A percentile compares a stretch with the other conserved stretches of the same genome.
Conservation (phyloP, 2,329 filamentous ascomycete species). For the Knoxdaviesia proteae region DNA sequence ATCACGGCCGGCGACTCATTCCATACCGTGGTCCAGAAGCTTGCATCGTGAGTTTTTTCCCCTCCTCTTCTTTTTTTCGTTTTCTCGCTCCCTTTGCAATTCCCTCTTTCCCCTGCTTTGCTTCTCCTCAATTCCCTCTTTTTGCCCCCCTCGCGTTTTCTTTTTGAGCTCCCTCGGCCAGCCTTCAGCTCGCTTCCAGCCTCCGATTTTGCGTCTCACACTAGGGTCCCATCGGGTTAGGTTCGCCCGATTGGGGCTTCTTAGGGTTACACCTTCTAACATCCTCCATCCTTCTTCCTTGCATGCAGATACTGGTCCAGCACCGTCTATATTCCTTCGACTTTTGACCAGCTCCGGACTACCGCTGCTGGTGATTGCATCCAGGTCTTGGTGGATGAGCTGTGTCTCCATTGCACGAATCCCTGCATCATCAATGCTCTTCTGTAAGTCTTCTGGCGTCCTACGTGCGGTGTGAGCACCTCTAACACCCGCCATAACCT, state of each 20-base stretch:
- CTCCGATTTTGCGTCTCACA: too few relatives aligned
- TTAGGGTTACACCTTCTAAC: too few relatives aligned
- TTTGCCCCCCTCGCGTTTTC: neutral
- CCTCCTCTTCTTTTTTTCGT: neutral
- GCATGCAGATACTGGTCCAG: constrained; percentile 36
- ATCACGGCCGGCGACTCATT: constrained; percentile 13
- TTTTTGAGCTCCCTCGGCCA: too few relatives aligned
- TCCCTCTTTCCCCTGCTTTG: neutral
- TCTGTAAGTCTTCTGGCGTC: constrained; percentile 29
- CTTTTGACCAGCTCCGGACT: constrained; percentile 53
- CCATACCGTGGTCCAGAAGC: constrained; percentile 37
- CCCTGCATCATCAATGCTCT: constrained; percentile 52
- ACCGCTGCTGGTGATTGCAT: constrained; percentile 39
- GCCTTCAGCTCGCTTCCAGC: too few relatives aligned
- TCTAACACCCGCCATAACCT: neutral
- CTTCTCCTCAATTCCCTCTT: neutral
- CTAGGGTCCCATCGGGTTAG: too few relatives aligned
- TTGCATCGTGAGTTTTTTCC: constrained; percentile 30
- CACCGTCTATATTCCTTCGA: constrained; percentile 41
- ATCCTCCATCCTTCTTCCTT: too few relatives aligned
- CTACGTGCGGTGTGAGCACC: neutral
- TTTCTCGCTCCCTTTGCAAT: too few relatives aligned
- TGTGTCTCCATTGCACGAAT: constrained; percentile 42
- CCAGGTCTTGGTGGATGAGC: constrained; percentile 39
- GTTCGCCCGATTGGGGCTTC: too few relatives aligned